Conservation (phyloP, 192 early-diverging fungal genomes). For the Haplosporangium gracile region DNA sequence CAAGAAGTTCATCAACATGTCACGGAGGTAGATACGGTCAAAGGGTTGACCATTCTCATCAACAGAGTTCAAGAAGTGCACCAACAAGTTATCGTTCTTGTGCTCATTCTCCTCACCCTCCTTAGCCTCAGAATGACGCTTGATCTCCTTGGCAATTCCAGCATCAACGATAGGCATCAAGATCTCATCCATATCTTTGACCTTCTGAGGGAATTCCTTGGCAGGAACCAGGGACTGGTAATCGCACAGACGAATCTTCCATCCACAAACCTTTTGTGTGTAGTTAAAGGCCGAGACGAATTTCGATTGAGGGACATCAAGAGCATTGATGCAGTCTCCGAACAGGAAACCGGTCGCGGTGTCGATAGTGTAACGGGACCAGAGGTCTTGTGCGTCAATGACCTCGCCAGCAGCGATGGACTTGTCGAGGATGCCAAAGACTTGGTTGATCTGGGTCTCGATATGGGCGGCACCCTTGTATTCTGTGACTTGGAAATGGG, state of each 20-base stretch:
- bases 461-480: constrained; percentile 57
- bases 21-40: constrained; percentile 49
- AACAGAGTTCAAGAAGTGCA: constrained; percentile 50
- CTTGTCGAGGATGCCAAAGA: constrained; percentile 48
- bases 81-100: constrained; percentile 37
- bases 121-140: constrained; percentile 3
- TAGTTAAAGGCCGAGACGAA: constrained; percentile 53
- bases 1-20: constrained; percentile 58
- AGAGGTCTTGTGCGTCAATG: constrained; percentile 49
- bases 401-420: constrained; percentile 28
- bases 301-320: constrained; percentile 48
- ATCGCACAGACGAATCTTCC: constrained; percentile 55
- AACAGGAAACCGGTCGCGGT: constrained; percentile 54
- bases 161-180: constrained; percentile 47
- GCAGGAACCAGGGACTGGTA: constrained; percentile 37
- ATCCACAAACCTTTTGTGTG: constrained; percentile 55
- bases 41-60: constrained; percentile 56
- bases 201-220: constrained; percentile 46
- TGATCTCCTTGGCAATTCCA: constrained; percentile 44
- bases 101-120: constrained; percentile 30
- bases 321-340: constrained; percentile 45
- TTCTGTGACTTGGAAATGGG: constrained; percentile 55
- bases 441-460: constrained; percentile 56
- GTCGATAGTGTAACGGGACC: constrained; percentile 56
- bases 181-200: constrained; percentile 53